phyloP scores from a whole-genome alignment of 495 filamentous ascomycete species.

The Talaromyces liani region DNA sequence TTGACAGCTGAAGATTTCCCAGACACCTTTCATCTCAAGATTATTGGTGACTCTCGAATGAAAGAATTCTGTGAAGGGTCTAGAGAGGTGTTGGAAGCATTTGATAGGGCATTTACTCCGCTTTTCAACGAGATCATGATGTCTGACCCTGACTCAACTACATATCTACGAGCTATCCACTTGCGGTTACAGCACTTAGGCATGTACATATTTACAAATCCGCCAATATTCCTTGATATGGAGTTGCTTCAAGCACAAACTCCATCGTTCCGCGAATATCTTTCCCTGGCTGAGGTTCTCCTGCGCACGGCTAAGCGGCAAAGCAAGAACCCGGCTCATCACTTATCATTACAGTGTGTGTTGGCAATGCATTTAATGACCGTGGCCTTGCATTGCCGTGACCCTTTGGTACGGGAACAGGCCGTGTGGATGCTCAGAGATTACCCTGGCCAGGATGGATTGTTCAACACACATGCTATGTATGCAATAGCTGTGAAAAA shows the following conservation, averaged over 20 bases:
- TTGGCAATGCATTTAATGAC: not conserved
- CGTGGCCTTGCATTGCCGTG: not conserved
- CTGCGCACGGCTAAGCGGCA: not conserved
- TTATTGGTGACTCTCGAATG: not conserved
- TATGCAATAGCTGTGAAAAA: not conserved
- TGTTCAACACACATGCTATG: not conserved
- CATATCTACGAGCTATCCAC: slow-evolving; percentile 1
- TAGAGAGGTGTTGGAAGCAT: not conserved
- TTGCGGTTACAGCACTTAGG: not conserved
- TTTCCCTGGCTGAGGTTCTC: not conserved
- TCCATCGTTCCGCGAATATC: not conserved
- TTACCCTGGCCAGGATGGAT: slow-evolving; percentile 2
- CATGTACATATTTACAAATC: not conserved
- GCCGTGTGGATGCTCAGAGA: slow-evolving; percentile 4
- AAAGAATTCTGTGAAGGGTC: slow-evolving; percentile 2
- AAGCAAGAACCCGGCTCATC: not conserved
- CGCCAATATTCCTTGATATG: not conserved
- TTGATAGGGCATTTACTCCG: slow-evolving; percentile 1
- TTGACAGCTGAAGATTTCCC: not conserved
- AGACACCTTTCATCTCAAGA: not conserved
- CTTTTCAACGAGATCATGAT: slow-evolving; percentile 5
- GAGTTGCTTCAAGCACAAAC: not conserved
- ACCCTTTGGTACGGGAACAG: not conserved
- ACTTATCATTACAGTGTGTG: slow-evolving; percentile 1
- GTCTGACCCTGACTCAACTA: not conserved